Evolutionary conservation across 148 eudicot species (phyloP), one percentile per base, ranked within the genome.

Genomic region (Linanthus parryae): DNA sequence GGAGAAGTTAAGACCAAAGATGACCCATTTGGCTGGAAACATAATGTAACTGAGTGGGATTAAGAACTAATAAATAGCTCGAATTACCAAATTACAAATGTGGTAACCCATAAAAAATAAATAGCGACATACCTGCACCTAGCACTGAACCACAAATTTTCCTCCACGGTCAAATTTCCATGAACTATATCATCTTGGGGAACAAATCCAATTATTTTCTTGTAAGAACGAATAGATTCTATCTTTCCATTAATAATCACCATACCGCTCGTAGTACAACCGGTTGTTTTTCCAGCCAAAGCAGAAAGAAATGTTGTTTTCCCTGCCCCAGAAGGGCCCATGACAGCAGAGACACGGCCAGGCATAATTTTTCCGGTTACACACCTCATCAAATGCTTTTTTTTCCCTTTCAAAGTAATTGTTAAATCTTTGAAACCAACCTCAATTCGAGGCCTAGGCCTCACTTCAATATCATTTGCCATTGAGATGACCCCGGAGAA

Each of bases 301-400:
- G 90, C 90, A 42, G 82, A 76, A 27, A 83, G 75, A 66, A 83
- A 71, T 23, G 90, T 83, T 48, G 90, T 83, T 60, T 83, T 83
- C 30, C 90, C 90, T 27, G 90, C 90, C 24, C 90, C 90, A 14
- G 90, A 83, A n/a, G 90, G 90, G 13, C 90, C 90, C 90, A 82
- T 83, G 37, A 83, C 82, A 42, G 90, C 90, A 12, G 90, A 69
- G 20, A 83, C 80, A 34, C 76, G 73, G 29, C 90, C 85, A 44
- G 90, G 90, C 50, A 68, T 48, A 19, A 83, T 50, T 54, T 73
- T 83, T 14, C 90, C 90, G 15, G 80, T 73, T 48, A 83, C 80
- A 63, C 78, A 73, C 56, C 82, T 70, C 56, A 83, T 52, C 20
- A 83, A 58, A 70, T 71, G 79, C 73, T 71, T 79, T 21, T 71